Conservation (phyloP, 345 rosid species). For the Rhodomyrtus tomentosa region DNA sequence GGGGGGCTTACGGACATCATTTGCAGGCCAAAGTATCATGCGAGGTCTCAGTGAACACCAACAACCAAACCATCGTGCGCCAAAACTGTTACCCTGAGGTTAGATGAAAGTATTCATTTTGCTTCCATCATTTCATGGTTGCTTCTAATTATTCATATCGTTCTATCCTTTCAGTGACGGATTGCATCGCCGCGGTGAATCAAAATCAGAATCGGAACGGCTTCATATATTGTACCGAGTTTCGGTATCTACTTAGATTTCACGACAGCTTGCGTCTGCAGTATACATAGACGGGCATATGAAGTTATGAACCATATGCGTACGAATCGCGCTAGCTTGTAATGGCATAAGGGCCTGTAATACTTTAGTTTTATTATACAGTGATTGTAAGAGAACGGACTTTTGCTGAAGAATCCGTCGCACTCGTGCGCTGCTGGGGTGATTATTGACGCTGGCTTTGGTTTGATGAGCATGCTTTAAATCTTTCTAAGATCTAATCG, state of each 20-base stretch:
- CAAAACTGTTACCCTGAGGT: slow-evolving; percentile 27
- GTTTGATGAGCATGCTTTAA: neutral
- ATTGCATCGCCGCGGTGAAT: neutral
- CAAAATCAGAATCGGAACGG: neutral
- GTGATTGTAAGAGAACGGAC: neutral
- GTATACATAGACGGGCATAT: neutral
- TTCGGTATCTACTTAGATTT: neutral
- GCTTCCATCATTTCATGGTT: neutral
- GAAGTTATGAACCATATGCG: neutral
- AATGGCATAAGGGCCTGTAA: neutral
- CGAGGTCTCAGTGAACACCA: slow-evolving; percentile 24
- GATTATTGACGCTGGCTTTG: neutral
- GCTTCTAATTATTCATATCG: neutral
- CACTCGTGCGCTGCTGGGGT: neutral
- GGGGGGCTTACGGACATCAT: neutral
- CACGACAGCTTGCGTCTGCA: neutral
- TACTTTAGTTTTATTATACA: neutral
- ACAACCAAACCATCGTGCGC: slow-evolving; percentile 23
- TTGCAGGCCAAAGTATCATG: slow-evolving; percentile 26
- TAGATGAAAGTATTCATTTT: neutral
- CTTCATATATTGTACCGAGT: neutral
- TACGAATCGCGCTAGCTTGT: neutral
- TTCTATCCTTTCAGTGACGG: neutral
- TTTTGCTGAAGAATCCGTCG: neutral
- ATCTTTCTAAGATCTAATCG: neutral